A percentile compares a stretch with the other conserved stretches of the same genome.
Conservation (phyloP, 331 rosid genomes). For the Malus hybrid region DNA sequence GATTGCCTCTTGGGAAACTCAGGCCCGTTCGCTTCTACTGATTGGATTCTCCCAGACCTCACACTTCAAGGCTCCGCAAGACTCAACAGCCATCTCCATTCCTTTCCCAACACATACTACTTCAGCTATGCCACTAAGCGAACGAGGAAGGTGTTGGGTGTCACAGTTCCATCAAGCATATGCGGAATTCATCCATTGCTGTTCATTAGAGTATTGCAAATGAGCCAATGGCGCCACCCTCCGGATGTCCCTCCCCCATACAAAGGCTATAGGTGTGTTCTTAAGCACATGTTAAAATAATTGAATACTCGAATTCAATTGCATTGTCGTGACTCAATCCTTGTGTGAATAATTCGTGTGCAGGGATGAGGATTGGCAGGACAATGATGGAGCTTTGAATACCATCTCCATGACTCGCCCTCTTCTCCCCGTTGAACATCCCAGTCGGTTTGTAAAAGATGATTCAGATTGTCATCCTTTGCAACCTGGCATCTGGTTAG, state of each 20-base stretch:
- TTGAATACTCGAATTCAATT: not conserved
- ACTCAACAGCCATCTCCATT: conserved; percentile 43
- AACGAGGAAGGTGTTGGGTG: conserved; percentile 60
- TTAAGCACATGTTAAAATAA: not conserved
- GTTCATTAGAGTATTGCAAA: conserved; percentile 78
- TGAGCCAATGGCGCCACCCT: conserved; percentile 94
- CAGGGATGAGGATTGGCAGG: conserved; percentile 98
- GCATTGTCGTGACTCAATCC: not conserved
- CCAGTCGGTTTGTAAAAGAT: conserved; percentile 51
- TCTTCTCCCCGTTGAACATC: conserved; percentile 75
- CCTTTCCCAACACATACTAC: conserved; percentile 86
- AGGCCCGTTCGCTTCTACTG: conserved; percentile 85
- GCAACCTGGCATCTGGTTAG: conserved; percentile 75
- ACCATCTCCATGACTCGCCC: conserved; percentile 95
- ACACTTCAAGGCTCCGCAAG: conserved; percentile 80
- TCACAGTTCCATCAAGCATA: conserved; percentile 78
- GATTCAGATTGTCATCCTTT: conserved; percentile 80
- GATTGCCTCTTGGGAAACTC: conserved; percentile 71
- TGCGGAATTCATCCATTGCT: conserved; percentile 76
- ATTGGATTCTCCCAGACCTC: conserved; percentile 98
- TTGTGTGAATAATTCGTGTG: conserved; percentile 16
- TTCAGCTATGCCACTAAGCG: conserved; percentile 93
- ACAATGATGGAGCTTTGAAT: conserved; percentile 95
- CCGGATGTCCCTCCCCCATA: conserved; percentile 74
- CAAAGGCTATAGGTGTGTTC: conserved; percentile 79